Conservation (phyloP, 1,284 basidiomycete genomes). For the Caloboletus inedulis region DNA sequence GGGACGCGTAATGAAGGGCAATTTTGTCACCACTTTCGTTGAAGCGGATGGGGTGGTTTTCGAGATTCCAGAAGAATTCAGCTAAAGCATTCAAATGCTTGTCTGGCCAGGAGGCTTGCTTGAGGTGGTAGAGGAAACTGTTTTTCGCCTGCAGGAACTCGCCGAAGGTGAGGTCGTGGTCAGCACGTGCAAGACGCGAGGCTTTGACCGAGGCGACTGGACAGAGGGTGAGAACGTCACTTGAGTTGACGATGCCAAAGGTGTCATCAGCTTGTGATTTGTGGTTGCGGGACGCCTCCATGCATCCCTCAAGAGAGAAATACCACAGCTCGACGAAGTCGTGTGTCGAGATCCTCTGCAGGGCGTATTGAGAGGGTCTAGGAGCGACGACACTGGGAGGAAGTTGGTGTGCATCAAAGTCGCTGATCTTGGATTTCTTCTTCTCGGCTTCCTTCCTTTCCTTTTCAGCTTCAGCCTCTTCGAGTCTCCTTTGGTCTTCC, state of each 20-base stretch:
- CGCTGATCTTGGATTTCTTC: neutral
- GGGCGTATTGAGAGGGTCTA: neutral
- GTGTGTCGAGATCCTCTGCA: neutral
- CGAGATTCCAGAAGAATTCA: no score
- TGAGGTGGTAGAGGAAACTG: no score
- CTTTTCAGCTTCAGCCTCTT: neutral
- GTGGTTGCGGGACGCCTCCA: rapidly evolving
- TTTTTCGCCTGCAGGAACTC: no score
- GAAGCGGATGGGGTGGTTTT: no score
- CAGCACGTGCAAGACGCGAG: no score
- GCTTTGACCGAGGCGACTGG: neutral
- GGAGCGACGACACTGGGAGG: neutral
- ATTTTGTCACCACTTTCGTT: no score
- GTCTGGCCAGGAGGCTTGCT: no score
- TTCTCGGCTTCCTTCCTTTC: neutral
- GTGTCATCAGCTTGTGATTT: neutral
- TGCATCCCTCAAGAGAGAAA: neutral
- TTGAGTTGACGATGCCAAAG: neutral
- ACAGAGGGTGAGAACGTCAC: neutral
- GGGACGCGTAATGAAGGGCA: no score
- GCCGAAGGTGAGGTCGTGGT: no score
- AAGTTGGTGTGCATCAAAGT: rapidly evolving
- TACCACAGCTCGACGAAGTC: neutral
- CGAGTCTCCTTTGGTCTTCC: no score
- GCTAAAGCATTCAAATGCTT: no score